These are phyloP conservation scores for Pyricularia grisea DNA, from an alignment of 2,329 filamentous ascomycete species.

Conservation along the genomic window DNA sequence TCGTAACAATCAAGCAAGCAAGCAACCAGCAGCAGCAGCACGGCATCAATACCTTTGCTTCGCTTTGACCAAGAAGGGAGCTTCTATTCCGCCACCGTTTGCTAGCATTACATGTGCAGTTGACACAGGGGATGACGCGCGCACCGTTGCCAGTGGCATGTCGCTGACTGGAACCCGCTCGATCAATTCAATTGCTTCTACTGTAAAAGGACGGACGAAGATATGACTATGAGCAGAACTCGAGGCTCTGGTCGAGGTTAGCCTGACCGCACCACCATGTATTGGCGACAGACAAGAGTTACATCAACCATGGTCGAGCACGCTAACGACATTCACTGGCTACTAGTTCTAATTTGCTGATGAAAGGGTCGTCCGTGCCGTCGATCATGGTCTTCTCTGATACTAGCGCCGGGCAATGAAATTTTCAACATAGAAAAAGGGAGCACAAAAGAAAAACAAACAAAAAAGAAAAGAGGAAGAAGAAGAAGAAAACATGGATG, in stretches of 20 bases:
- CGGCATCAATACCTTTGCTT: not conserved
- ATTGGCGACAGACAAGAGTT: not conserved
- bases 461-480: not conserved
- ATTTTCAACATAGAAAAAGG: not conserved
- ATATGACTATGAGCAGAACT: not conserved
- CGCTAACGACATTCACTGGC: not conserved
- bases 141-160: not conserved
- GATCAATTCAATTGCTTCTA: not conserved
- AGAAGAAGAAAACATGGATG: not conserved
- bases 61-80: not conserved
- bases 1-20: not conserved
- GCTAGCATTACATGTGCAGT: not conserved
- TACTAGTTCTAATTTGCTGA: not conserved
- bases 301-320: not conserved
- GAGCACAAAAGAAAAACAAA: not conserved
- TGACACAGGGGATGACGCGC: not conserved
- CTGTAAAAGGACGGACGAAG: not conserved
- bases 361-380: not conserved
- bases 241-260: not conserved
- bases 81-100: not conserved
- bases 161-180: not conserved
- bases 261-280: not conserved
- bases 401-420: not conserved
- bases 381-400: not conserved
- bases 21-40: not conserved